phyloP scores from a whole-genome alignment of 2,329 filamentous ascomycete genomes.

The Trichoderma sp. region DNA sequence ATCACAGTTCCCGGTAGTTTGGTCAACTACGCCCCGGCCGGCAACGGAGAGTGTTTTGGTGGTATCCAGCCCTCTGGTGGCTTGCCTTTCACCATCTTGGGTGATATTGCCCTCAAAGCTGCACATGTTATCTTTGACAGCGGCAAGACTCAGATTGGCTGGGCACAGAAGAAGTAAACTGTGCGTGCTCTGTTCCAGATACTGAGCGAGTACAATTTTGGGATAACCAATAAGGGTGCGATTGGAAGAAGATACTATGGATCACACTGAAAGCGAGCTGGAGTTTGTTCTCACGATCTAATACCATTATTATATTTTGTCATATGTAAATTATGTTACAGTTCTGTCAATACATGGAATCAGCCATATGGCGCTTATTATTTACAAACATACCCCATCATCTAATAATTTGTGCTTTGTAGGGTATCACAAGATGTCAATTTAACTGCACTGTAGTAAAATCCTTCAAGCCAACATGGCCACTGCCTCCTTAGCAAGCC shows the following conservation, averaged over 20 bases:
- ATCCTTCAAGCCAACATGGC: neutral
- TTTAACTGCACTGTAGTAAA: neutral
- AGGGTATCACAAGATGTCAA: neutral
- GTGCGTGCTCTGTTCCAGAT: neutral
- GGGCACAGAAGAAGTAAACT: slow-evolving; percentile 25
- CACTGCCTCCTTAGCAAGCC: neutral
- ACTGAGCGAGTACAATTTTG: neutral
- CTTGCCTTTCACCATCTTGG: slow-evolving; percentile 56
- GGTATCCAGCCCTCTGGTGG: slow-evolving; percentile 61
- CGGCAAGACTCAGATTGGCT: slow-evolving; percentile 53
- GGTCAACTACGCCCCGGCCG: slow-evolving; percentile 53
- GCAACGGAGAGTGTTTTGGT: slow-evolving; percentile 59
- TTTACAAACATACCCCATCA: neutral
- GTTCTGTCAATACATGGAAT: neutral
- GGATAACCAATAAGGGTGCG: neutral
- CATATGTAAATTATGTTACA: neutral
- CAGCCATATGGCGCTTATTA: neutral
- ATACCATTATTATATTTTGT: neutral
- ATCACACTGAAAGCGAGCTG: neutral
- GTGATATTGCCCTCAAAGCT: slow-evolving; percentile 61
- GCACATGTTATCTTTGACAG: slow-evolving; percentile 60
- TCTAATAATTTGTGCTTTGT: neutral
- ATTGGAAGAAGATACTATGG: neutral
- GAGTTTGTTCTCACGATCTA: neutral
- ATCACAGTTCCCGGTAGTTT: slow-evolving; percentile 55